These are phyloP conservation scores for Penicillium vulpinum DNA, from an alignment of 2,329 filamentous ascomycete genomes.

Conservation along the genomic window DNA sequence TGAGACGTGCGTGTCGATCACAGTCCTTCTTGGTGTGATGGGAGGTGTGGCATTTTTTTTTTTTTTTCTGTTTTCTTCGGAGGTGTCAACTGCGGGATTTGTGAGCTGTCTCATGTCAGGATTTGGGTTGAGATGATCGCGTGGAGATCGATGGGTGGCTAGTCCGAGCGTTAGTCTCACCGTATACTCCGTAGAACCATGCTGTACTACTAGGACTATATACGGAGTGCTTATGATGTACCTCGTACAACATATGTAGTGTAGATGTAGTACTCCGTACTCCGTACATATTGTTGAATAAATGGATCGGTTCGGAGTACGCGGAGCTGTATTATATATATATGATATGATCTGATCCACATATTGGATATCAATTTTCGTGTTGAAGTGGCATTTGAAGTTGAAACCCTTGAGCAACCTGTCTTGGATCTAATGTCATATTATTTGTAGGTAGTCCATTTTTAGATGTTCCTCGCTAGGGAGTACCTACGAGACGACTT, in stretches of 20 bases:
- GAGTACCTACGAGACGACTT: no score
- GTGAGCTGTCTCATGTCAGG: conserved; percentile 28
- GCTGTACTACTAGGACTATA: not conserved
- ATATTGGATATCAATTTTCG: not conserved
- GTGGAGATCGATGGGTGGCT: conserved; percentile 1
- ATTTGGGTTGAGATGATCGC: conserved; percentile 16
- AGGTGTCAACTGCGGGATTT: conserved; percentile 17
- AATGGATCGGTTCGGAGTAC: conserved; percentile 6
- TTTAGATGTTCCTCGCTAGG: not conserved
- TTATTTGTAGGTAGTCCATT: not conserved
- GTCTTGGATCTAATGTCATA: not conserved
- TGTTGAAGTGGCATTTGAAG: not conserved
- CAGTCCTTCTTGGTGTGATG: not conserved
- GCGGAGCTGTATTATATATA: conserved; percentile 4
- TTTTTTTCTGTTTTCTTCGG: conserved; percentile 3
- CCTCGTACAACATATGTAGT: not conserved
- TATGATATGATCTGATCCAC: not conserved
- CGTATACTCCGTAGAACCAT: not conserved
- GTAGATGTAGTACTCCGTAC: not conserved
- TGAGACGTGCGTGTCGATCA: not conserved
- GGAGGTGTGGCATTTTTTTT: not conserved
- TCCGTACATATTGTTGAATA: not conserved
- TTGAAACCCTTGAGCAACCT: not conserved
- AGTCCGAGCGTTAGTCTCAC: not conserved
- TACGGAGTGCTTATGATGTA: not conserved